phyloP scores from a whole-genome alignment of 371 early-diverging fungal species.

The Lichtheimia ramosa region DNA sequence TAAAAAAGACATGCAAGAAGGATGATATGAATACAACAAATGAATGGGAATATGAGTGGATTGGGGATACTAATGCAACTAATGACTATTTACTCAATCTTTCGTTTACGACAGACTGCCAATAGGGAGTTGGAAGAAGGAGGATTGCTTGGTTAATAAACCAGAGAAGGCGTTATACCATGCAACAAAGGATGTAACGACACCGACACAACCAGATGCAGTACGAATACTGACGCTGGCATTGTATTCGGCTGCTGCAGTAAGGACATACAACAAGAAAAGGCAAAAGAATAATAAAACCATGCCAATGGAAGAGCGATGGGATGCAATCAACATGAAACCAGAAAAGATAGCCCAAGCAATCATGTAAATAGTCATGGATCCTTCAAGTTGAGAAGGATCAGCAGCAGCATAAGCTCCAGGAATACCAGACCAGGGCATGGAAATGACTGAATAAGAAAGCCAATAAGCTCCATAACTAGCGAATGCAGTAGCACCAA shows the following conservation, averaged over 20 bases:
- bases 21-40: constrained; percentile 2
- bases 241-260: constrained; percentile 49
- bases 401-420: constrained; percentile 39
- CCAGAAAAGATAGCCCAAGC: constrained; percentile 71
- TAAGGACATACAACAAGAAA: constrained; percentile 63
- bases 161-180: constrained; percentile 76
- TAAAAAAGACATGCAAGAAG: background rate
- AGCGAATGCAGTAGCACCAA: constrained; percentile 84
- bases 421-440: constrained; percentile 56
- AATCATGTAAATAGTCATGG: constrained; percentile 69
- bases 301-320: constrained; percentile 63
- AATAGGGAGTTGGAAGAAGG: constrained; percentile 59
- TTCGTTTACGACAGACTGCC: constrained; percentile 18
- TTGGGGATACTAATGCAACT: background rate
- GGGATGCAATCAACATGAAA: constrained; percentile 67
- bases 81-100: background rate
- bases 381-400: constrained; percentile 47
- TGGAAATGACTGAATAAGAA: constrained; percentile 60
- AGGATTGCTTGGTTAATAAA: constrained; percentile 58
- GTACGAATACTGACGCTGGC: constrained; percentile 31
- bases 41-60: background rate
- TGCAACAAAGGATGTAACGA: constrained; percentile 67
- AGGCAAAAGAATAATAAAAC: constrained; percentile 65
- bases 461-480: constrained; percentile 84
- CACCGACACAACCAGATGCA: constrained; percentile 68